These are phyloP conservation scores for Rhodotorula mucilaginosa DNA, from an alignment of 1,284 basidiomycete genomes.

Conservation along the genomic window DNA sequence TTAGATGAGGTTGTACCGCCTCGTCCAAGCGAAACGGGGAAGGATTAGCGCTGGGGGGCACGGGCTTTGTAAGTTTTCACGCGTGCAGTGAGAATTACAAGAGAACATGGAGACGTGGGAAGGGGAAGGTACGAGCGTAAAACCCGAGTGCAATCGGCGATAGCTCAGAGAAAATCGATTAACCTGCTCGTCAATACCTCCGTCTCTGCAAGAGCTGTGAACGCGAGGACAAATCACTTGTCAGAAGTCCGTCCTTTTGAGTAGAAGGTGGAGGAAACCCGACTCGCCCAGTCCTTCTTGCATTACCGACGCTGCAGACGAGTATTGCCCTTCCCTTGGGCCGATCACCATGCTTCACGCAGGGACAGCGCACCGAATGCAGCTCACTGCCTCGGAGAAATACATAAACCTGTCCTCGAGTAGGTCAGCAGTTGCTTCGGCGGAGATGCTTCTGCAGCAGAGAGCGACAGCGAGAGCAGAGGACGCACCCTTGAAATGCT, in stretches of 20 bases:
- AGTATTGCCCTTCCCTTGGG: background rate
- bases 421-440: too few relatives aligned
- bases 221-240: background rate
- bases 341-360: too few relatives aligned
- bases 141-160: too few relatives aligned
- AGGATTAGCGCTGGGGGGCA: too few relatives aligned
- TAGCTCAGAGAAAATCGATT: too few relatives aligned
- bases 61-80: background rate
- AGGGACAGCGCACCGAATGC: background rate
- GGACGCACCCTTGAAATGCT: constrained; percentile 65
- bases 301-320: constrained; percentile 30
- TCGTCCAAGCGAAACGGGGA: too few relatives aligned
- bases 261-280: background rate
- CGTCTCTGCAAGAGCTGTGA: constrained; percentile 33
- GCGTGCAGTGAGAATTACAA: too few relatives aligned
- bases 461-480: too few relatives aligned
- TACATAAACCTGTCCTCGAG: background rate
- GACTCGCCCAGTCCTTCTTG: constrained; percentile 33
- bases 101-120: too few relatives aligned
- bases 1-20: too few relatives aligned
- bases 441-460: too few relatives aligned
- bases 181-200: background rate
- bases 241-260: background rate
- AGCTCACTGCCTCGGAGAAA: constrained; percentile 38
- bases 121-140: too few relatives aligned